phyloP scores from a whole-genome alignment of 1,139 yeast genomes.

The Scheffersomyces segobiensis region DNA sequence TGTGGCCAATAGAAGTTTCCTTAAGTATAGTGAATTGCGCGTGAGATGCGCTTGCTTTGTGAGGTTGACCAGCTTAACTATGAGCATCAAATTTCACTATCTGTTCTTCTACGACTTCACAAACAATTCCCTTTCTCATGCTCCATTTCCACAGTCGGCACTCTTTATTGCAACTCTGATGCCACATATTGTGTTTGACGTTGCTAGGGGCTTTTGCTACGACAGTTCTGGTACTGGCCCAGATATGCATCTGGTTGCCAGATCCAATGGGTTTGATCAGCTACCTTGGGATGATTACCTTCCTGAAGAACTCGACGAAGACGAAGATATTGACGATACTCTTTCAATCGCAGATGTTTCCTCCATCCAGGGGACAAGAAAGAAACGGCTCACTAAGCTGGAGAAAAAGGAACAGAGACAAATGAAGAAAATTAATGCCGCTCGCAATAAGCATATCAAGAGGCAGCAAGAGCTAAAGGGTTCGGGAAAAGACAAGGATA shows the following conservation, averaged over 20 bases:
- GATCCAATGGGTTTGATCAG: conserved; percentile 33
- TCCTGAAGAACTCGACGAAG: conserved; percentile 8
- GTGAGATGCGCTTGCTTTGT: not conserved
- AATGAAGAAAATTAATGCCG: conserved; percentile 29
- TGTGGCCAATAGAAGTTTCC: too few relatives aligned
- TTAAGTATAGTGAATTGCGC: not conserved
- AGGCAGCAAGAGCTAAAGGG: conserved; percentile 15
- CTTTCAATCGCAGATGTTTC: too few relatives aligned
- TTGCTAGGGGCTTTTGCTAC: conserved; percentile 17
- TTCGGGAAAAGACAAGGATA: not conserved
- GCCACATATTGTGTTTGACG: conserved; percentile 5
- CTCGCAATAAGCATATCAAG: conserved; percentile 19
- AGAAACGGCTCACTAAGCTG: conserved; percentile 25
- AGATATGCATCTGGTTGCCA: not conserved
- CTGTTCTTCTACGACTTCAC: not conserved
- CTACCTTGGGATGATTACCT: conserved; percentile 26
- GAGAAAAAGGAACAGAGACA: conserved; percentile 32
- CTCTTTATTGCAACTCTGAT: not conserved
- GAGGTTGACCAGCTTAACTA: not conserved
- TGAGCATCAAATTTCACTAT: not conserved
- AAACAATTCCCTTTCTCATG: not conserved
- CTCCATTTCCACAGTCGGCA: not conserved
- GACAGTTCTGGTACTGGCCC: conserved; percentile 3
- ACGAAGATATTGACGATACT: not conserved
- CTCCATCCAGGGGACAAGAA: conserved; percentile 4